These are phyloP conservation scores for Setomelanomma holmii DNA, from an alignment of 2,329 filamentous ascomycete genomes.

Conservation along the genomic window DNA sequence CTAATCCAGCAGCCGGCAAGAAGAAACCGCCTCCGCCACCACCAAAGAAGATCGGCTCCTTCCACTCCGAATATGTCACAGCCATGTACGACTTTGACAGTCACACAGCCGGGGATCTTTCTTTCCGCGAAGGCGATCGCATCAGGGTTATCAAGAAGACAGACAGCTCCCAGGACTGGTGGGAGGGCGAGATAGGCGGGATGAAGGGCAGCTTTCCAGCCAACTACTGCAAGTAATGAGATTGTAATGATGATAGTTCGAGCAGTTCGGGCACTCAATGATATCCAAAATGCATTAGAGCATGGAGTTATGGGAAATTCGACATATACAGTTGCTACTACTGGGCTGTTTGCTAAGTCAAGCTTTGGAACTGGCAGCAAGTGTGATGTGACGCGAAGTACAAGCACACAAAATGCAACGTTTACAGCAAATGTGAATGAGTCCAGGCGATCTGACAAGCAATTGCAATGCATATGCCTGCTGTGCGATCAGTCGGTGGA, in stretches of 20 bases:
- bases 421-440: too few relatives aligned
- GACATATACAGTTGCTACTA: too few relatives aligned
- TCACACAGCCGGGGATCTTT: conserved; percentile 72
- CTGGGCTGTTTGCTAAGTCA: too few relatives aligned
- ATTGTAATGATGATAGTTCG: neutral
- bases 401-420: too few relatives aligned
- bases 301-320: conserved; percentile 17
- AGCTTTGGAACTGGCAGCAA: too few relatives aligned
- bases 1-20: conserved; percentile 60
- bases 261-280: conserved; percentile 1
- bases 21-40: conserved; percentile 80
- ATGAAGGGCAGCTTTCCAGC: conserved; percentile 77
- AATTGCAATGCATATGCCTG: too few relatives aligned
- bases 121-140: conserved; percentile 77
- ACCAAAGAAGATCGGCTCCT: conserved; percentile 63
- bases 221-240: conserved; percentile 71
- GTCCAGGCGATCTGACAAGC: too few relatives aligned
- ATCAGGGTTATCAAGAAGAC: conserved; percentile 83
- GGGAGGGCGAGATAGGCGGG: conserved; percentile 78
- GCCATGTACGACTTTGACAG: conserved; percentile 79
- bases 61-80: conserved; percentile 66
- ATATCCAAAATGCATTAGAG: conserved; percentile 37
- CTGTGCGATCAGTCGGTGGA: too few relatives aligned
- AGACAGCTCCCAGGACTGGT: conserved; percentile 83
- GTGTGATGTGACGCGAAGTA: too few relatives aligned